Evolutionary conservation across 2,329 filamentous ascomycete species (phyloP).

Genomic region (Cladorrhinum sp.): DNA sequence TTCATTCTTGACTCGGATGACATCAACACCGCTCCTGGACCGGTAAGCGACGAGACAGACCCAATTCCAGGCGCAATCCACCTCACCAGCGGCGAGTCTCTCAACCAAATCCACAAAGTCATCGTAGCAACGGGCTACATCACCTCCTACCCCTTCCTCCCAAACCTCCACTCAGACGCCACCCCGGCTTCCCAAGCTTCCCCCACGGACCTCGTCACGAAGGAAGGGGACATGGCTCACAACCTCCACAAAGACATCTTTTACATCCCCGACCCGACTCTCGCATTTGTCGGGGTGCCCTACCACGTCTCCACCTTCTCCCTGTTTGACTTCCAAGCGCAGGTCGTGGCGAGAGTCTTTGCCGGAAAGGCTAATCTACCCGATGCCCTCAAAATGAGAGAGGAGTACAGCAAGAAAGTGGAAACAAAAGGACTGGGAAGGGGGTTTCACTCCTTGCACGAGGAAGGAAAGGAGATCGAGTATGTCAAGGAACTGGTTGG

Average conservation of each 20-base stretch:
- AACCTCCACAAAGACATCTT: conserved; percentile 71
- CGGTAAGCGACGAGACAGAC: conserved; percentile 11
- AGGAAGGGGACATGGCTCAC: conserved; percentile 60
- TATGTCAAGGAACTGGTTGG: conserved; percentile 28
- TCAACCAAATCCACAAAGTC: conserved; percentile 58
- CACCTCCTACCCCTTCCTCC: conserved; percentile 63
- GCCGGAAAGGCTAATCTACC: conserved; percentile 51
- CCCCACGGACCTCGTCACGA: conserved; percentile 55
- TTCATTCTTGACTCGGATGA: conserved; percentile 41
- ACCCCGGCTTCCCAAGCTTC: conserved; percentile 44
- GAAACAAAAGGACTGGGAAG: conserved; percentile 34
- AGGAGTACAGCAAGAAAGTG: conserved; percentile 33
- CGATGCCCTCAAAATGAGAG: conserved; percentile 36
- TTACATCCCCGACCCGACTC: conserved; percentile 63
- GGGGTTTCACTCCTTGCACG: conserved; percentile 37
- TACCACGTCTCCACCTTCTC: conserved; percentile 67
- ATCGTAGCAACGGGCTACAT: conserved; percentile 69
- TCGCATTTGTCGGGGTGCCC: conserved; percentile 62
- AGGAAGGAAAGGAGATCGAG: conserved; percentile 21
- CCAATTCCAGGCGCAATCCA: conserved; percentile 48
- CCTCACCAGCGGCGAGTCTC: conserved; percentile 49
- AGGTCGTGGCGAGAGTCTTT: conserved; percentile 56
- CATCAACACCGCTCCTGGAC: conserved; percentile 25
- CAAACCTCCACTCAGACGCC: conserved; percentile 42
- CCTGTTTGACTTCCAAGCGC: conserved; percentile 67